Conservation (phyloP, 192 early-diverging fungal genomes). For the Ambispora gerdemannii region DNA sequence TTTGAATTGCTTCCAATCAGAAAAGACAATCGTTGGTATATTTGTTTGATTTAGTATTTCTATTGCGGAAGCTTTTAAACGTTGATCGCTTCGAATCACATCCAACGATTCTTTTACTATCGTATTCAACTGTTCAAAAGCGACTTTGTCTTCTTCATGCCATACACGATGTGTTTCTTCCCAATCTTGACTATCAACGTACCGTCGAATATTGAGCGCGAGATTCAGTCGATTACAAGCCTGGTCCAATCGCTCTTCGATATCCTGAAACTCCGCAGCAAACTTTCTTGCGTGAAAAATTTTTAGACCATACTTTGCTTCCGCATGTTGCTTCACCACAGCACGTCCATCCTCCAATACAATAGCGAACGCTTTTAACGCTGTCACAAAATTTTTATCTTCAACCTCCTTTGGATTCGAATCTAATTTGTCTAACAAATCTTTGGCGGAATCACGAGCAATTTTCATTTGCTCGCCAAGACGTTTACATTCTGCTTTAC, state of each 20-base stretch:
- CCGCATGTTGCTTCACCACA: conserved; percentile 27
- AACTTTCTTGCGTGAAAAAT: conserved; percentile 28
- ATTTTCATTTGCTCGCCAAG: conserved; percentile 29
- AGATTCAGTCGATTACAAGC: conserved; percentile 20
- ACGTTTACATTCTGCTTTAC: conserved; percentile 30
- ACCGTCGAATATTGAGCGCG: conserved; percentile 23
- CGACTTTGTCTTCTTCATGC: conserved; percentile 24
- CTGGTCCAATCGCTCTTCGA: conserved; percentile 27
- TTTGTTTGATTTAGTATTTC: background rate
- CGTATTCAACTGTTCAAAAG: conserved; percentile 20
- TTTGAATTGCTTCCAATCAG: conserved; percentile 17
- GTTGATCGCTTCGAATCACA: conserved; percentile 4
- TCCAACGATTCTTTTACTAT: conserved; percentile 27
- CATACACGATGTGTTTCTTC: conserved; percentile 10
- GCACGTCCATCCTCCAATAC: conserved; percentile 28
- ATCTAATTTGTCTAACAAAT: conserved; percentile 19
- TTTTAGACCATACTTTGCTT: conserved; percentile 29
- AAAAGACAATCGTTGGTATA: background rate
- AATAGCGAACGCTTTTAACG: conserved; percentile 28
- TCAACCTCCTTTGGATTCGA: conserved; percentile 27
- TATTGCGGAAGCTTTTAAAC: background rate
- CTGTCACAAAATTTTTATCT: conserved; percentile 20
- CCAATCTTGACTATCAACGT: conserved; percentile 18
- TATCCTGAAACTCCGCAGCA: conserved; percentile 23
- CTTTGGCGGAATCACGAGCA: conserved; percentile 16